Conservation (phyloP, 2,329 filamentous ascomycete genomes). For the Fusarium sarcochroum region DNA sequence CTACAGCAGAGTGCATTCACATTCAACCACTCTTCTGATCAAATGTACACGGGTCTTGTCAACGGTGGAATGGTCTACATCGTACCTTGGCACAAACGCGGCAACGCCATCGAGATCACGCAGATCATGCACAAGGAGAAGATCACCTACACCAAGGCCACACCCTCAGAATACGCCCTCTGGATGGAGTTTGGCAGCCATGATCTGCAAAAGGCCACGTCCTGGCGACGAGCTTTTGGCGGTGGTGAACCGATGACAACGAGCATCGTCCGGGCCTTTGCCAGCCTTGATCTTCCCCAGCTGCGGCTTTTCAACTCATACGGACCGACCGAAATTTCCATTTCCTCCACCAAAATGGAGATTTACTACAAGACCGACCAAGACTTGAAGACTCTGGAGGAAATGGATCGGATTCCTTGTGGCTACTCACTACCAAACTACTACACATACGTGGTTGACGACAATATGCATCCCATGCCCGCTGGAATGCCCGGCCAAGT, state of each 20-base stretch:
- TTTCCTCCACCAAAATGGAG: not conserved
- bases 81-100: not conserved
- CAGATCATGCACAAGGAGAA: not conserved
- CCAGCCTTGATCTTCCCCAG: not conserved
- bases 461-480: not conserved
- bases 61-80: slow-evolving; percentile 1
- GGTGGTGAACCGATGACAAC: not conserved
- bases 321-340: slow-evolving; percentile 4
- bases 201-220: not conserved
- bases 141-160: not conserved
- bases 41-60: not conserved
- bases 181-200: not conserved
- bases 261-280: not conserved
- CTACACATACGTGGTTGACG: not conserved
- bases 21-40: slow-evolving; percentile 7
- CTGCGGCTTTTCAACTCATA: slow-evolving; percentile 7
- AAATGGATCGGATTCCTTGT: not conserved
- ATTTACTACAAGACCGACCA: not conserved
- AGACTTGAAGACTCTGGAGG: not conserved
- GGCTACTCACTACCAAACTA: not conserved
- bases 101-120: not conserved
- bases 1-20: slow-evolving; percentile 5
- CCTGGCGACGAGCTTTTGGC: not conserved
- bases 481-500: not conserved
- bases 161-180: slow-evolving; percentile 5